A percentile compares a stretch with the other conserved stretches of the same genome.
These are phyloP conservation scores for Mollisiaceae sp. DNA, from an alignment of 2,329 filamentous ascomycete species.

Conservation along the genomic window DNA sequence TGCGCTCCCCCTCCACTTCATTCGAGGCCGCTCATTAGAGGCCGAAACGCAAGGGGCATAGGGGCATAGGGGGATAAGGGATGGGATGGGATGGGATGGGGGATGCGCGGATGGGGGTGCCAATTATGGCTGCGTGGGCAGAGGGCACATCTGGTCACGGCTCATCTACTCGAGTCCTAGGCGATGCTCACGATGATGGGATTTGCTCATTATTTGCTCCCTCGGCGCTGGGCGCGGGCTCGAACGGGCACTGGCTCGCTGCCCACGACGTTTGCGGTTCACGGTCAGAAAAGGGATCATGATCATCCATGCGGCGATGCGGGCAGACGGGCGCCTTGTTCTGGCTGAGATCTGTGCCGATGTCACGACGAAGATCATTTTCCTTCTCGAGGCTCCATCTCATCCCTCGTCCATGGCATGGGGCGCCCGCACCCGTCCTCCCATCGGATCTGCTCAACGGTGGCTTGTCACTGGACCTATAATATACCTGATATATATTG, in stretches of 20 bases:
- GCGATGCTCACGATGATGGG: neutral
- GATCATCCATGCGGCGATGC: slow-evolving; percentile 23
- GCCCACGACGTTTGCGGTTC: too few relatives aligned
- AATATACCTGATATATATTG: neutral
- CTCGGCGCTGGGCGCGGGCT: neutral
- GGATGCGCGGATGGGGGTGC: too few relatives aligned
- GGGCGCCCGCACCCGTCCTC: too few relatives aligned
- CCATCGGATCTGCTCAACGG: too few relatives aligned
- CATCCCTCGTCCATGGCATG: neutral
- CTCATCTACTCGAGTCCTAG: too few relatives aligned
- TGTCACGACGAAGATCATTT: slow-evolving; percentile 7
- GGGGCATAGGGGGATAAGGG: too few relatives aligned
- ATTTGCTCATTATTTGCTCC: neutral
- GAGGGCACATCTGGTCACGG: too few relatives aligned
- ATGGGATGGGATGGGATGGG: neutral
- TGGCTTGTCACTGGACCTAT: neutral
- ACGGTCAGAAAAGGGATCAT: slow-evolving; percentile 9
- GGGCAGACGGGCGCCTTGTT: slow-evolving; percentile 2
- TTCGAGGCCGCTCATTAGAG: neutral
- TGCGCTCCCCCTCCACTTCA: neutral
- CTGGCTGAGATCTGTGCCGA: slow-evolving; percentile 18
- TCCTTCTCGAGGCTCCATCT: neutral
- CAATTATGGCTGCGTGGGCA: too few relatives aligned
- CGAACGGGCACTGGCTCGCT: neutral
- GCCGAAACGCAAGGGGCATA: neutral